phyloP scores from a whole-genome alignment of 169 alveolate species.

The Plasmodium relictum region DNA sequence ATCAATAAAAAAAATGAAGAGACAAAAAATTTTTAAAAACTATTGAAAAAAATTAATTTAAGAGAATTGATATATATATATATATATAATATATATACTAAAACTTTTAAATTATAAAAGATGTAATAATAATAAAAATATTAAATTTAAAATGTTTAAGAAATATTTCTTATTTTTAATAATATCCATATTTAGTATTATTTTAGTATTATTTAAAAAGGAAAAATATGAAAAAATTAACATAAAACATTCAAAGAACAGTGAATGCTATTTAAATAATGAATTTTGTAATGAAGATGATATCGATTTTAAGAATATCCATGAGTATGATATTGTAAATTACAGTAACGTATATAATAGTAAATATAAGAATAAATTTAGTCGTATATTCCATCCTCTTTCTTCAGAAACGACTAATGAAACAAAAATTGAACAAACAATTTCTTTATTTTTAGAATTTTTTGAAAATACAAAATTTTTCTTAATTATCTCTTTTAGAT shows the following conservation, averaged over 20 bases:
- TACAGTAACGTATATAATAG: neutral
- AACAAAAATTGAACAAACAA: constrained; percentile 6
- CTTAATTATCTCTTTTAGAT: constrained; percentile 6
- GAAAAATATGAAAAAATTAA: constrained; percentile 2
- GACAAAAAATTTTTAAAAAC: neutral
- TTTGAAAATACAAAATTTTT: constrained; percentile 49
- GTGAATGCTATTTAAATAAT: neutral
- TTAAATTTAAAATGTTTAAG: constrained; percentile 40
- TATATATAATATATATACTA: neutral
- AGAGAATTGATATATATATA: neutral
- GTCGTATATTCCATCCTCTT: constrained; percentile 15
- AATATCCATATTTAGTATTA: constrained; percentile 53
- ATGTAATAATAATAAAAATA: neutral
- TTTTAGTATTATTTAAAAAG: constrained; percentile 33
- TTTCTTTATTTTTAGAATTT: constrained; percentile 58
- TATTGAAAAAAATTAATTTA: neutral
- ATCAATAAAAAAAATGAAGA: neutral
- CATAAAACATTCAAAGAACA: neutral
- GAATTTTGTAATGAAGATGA: constrained; percentile 6
- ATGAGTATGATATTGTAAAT: neutral
- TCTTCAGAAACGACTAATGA: constrained; percentile 26
- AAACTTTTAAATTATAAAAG: neutral
- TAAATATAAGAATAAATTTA: constrained; percentile 21
- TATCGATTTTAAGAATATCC: neutral
- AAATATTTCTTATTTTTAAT: constrained; percentile 32